phyloP scores from a whole-genome alignment of 2,329 filamentous ascomycete species.

The Aureobasidium lini region DNA sequence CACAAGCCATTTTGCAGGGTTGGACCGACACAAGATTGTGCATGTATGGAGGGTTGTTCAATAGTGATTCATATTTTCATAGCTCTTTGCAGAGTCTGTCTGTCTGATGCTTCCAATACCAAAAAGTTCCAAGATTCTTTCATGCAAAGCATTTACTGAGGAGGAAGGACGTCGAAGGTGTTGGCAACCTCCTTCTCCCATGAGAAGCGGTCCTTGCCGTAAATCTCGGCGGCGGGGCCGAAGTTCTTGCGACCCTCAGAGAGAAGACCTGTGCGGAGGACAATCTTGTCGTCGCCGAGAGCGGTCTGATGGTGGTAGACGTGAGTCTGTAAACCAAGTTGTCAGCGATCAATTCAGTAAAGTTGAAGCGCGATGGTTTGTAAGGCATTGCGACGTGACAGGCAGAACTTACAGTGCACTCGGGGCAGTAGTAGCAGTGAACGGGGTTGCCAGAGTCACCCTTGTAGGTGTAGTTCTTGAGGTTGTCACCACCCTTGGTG shows the following conservation, averaged over 20 bases:
- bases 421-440: conserved; percentile 52
- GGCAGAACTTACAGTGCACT: conserved; percentile 36
- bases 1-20: too few species aligned
- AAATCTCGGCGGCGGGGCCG: conserved; percentile 47
- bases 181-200: conserved; percentile 46
- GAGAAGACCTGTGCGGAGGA: conserved; percentile 45
- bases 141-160: neutral
- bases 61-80: too few species aligned
- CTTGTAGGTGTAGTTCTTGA: conserved; percentile 48
- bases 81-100: too few species aligned
- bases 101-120: too few species aligned
- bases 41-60: too few species aligned
- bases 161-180: conserved; percentile 39
- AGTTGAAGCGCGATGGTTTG: conserved; percentile 11
- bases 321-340: conserved; percentile 24
- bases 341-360: neutral
- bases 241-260: conserved; percentile 40
- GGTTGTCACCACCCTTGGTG: conserved; percentile 40
- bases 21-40: too few species aligned
- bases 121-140: too few species aligned
- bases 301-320: conserved; percentile 50
- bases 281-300: conserved; percentile 43
- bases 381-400: neutral
- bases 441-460: conserved; percentile 50
- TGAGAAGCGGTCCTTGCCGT: conserved; percentile 39